These are phyloP conservation scores for Sanchytrium tribonematis DNA, from an alignment of 371 early-diverging fungal species.

Conservation along the genomic window DNA sequence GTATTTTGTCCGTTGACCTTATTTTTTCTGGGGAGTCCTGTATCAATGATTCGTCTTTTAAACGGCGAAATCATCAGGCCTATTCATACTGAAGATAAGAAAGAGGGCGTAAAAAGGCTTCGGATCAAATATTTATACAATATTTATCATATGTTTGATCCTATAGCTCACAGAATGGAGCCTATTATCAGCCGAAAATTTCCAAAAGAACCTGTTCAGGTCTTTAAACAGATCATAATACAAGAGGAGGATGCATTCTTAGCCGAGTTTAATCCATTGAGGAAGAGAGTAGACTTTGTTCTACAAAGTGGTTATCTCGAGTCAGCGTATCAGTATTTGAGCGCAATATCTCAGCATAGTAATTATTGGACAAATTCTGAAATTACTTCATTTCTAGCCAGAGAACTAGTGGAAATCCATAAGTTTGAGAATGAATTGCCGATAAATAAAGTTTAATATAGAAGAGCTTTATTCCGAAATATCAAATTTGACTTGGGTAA, in stretches of 20 bases:
- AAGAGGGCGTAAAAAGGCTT: background rate
- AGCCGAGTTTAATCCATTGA: background rate
- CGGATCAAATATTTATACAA: slow-evolving; percentile 33
- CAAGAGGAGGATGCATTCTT: background rate
- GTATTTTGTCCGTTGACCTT: background rate
- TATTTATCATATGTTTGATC: slow-evolving; percentile 37
- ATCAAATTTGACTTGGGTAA: background rate
- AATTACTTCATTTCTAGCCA: background rate
- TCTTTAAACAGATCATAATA: slow-evolving; percentile 1
- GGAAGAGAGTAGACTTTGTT: slow-evolving; percentile 32
- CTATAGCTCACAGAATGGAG: slow-evolving; percentile 33
- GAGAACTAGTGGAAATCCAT: background rate
- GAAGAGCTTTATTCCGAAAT: too few species aligned
- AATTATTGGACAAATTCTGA: slow-evolving; percentile 29
- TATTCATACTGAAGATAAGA: background rate
- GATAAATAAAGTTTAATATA: too few species aligned
- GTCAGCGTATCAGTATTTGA: slow-evolving; percentile 30
- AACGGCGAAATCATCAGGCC: background rate
- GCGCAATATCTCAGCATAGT: slow-evolving; percentile 40
- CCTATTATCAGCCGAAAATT: slow-evolving; percentile 29
- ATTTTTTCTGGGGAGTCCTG: background rate
- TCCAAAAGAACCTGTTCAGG: slow-evolving; percentile 20
- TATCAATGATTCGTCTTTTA: background rate
- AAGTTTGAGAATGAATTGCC: too few species aligned
- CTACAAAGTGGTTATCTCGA: slow-evolving; percentile 47